A percentile compares a stretch with the other conserved stretches of the same genome.
Evolutionary conservation across 352 stramenopile genomes (phyloP).

Genomic region (Globisporangium cederbergense): DNA sequence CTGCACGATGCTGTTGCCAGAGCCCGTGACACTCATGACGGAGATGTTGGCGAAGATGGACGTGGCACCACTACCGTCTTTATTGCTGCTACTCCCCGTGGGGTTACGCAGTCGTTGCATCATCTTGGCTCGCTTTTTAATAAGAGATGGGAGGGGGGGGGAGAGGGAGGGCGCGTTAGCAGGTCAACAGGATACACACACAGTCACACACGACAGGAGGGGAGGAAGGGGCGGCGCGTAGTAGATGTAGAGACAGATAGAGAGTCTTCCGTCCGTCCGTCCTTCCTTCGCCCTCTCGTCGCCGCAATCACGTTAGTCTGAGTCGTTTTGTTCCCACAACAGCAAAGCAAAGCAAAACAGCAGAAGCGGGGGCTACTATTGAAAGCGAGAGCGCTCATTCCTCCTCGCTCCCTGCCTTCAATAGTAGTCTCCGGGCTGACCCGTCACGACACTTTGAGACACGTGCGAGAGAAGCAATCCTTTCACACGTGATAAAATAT

Average conservation of each 20-base stretch:
- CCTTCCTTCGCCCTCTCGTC: background rate
- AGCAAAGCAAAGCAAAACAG: no score
- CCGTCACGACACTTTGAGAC: background rate
- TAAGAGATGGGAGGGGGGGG: background rate
- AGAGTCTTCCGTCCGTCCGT: background rate
- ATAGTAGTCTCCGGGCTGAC: background rate
- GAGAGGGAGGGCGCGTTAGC: background rate
- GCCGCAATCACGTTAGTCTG: slow-evolving; percentile 5
- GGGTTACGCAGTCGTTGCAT: slow-evolving; percentile 67
- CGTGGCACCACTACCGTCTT: slow-evolving; percentile 17
- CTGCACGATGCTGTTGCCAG: slow-evolving; percentile 34
- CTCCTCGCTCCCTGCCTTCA: background rate
- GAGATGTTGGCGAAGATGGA: slow-evolving; percentile 58
- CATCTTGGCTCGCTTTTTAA: slow-evolving; percentile 26
- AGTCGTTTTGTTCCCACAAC: slow-evolving; percentile 1
- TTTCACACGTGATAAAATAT: no score
- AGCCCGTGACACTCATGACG: slow-evolving; percentile 35
- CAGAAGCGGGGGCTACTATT: no score
- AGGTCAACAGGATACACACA: background rate
- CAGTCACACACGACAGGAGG: background rate
- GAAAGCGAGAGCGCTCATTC: background rate
- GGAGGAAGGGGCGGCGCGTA: background rate
- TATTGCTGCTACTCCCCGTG: slow-evolving; percentile 31
- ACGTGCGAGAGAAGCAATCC: background rate
- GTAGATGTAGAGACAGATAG: background rate